Conservation (phyloP, 768 basidiomycete genomes). For the Russula brevipes region DNA sequence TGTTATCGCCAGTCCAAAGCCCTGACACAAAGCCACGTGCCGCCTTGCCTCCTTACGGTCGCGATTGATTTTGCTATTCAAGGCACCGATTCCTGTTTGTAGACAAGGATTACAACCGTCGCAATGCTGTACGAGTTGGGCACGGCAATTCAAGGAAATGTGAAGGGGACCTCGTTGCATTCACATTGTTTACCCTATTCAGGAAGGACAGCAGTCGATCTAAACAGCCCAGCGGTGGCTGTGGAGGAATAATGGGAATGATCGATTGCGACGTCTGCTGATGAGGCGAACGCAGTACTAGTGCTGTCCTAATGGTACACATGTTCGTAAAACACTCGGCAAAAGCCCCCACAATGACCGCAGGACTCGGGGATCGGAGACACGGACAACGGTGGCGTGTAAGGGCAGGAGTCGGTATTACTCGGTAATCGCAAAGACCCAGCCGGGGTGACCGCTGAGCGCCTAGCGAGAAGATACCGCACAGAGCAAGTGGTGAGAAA, state of each 20-base stretch:
- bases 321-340: background rate
- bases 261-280: background rate
- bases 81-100: too few species aligned
- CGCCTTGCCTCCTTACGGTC: too few species aligned
- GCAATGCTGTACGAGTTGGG: background rate
- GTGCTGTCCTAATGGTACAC: background rate
- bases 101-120: background rate
- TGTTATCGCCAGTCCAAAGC: too few species aligned
- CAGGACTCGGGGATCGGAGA: background rate
- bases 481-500: conserved; percentile 5
- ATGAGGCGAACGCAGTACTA: background rate
- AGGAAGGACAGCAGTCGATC: background rate
- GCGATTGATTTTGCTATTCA: too few species aligned
- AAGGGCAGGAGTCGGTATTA: background rate
- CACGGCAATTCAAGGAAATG: background rate
- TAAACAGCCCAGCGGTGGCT: background rate
- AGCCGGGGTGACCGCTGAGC: background rate
- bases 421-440: too few species aligned
- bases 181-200: background rate
- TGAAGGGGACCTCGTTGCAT: background rate
- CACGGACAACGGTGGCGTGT: background rate
- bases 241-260: background rate
- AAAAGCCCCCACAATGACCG: background rate
- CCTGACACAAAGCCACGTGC: too few species aligned
- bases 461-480: background rate